Conservation (phyloP, 495 filamentous ascomycete species). For the Podospora bellae-mahoneyi region DNA sequence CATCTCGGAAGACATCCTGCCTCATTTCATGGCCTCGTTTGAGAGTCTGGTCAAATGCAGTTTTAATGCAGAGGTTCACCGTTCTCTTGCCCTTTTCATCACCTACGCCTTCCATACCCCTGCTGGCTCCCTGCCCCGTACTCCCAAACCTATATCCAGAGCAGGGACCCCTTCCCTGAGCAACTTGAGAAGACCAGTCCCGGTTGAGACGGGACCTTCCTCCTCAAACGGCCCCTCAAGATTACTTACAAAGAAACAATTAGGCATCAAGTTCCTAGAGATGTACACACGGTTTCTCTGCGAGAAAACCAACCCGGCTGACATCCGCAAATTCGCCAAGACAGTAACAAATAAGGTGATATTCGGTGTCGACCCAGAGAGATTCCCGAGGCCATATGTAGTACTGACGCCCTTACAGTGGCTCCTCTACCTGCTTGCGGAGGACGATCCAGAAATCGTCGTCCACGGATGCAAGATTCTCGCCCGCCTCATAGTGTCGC, state of each 20-base stretch:
- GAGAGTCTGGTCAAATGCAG: constrained; percentile 72
- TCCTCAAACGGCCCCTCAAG: constrained; percentile 22
- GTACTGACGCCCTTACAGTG: constrained; percentile 61
- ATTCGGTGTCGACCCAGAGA: constrained; percentile 24
- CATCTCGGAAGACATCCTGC: constrained; percentile 65
- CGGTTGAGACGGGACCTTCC: constrained; percentile 26
- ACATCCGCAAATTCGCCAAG: constrained; percentile 83
- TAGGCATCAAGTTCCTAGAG: constrained; percentile 72
- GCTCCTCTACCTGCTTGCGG: constrained; percentile 89
- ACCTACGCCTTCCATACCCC: constrained; percentile 84
- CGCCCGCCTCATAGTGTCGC: constrained; percentile 75
- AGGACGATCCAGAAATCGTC: constrained; percentile 79
- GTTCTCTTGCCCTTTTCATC: constrained; percentile 86
- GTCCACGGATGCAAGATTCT: constrained; percentile 80
- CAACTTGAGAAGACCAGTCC: constrained; percentile 32
- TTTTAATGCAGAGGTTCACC: constrained; percentile 73
- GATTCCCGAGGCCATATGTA: constrained; percentile 20
- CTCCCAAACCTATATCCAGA: constrained; percentile 46
- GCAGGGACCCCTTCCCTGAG: constrained; percentile 36
- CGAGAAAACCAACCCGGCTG: constrained; percentile 59
- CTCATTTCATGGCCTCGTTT: constrained; percentile 73
- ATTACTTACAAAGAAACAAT: constrained; percentile 52
- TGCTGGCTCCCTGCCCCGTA: constrained; percentile 46
- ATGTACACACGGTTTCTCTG: constrained; percentile 85
- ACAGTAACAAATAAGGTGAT: constrained; percentile 94